Percentiles rank a stretch among this genome's conserved stretches.
phyloP scores from a whole-genome alignment of 2,329 filamentous ascomycete genomes.

The Daldinia eschscholtzii region DNA sequence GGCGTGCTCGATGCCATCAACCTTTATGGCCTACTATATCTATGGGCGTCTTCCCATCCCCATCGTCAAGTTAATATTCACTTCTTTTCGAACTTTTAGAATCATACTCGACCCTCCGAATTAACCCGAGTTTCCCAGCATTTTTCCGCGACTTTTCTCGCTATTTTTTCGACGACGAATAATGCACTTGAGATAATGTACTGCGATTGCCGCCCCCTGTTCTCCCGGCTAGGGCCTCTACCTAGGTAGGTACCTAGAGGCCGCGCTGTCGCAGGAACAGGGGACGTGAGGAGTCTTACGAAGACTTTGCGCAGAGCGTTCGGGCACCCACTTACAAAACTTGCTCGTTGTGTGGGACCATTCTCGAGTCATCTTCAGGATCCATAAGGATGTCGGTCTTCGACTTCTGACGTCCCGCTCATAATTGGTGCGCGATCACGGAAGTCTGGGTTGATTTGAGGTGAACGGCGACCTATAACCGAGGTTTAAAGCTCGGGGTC shows the following conservation, averaged over 20 bases:
- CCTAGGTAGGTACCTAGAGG: slow-evolving; percentile 4
- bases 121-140: slow-evolving; percentile 26
- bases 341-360: slow-evolving; percentile 32
- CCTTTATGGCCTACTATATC: slow-evolving; percentile 35
- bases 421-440: slow-evolving; percentile 15
- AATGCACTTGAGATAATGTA: slow-evolving; percentile 6
- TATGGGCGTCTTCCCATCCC: slow-evolving; percentile 25
- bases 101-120: slow-evolving; percentile 5
- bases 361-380: slow-evolving; percentile 11
- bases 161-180: slow-evolving; percentile 8
- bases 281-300: slow-evolving; percentile 4
- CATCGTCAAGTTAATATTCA: slow-evolving; percentile 12
- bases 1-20: slow-evolving; percentile 37
- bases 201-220: slow-evolving; percentile 6
- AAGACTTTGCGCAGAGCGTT: slow-evolving; percentile 11
- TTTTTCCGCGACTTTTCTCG: slow-evolving; percentile 20
- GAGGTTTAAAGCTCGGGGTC: not conserved
- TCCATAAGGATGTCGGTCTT: slow-evolving; percentile 22
- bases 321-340: slow-evolving; percentile 26
- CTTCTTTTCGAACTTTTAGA: slow-evolving; percentile 14
- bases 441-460: not conserved
- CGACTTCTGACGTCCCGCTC: slow-evolving; percentile 11
- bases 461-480: slow-evolving; percentile 10
- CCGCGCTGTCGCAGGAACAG: not conserved
- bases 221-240: not conserved